Percentiles rank a stretch among this genome's conserved stretches.
Evolutionary conservation across 257 asterid genomes (phyloP).

Genomic region (Scutellaria minor): DNA sequence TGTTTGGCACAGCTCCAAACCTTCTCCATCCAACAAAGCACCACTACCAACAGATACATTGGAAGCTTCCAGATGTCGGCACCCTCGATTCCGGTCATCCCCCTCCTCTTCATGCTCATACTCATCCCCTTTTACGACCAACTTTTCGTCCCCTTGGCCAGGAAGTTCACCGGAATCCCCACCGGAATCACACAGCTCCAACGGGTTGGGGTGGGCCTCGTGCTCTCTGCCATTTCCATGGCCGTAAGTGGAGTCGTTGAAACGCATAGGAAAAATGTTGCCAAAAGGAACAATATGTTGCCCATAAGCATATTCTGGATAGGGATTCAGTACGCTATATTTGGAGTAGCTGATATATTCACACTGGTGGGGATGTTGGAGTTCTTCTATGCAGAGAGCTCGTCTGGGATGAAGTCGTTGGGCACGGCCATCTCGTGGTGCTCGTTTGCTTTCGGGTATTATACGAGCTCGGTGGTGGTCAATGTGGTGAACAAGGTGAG

Average conservation of each 20-base stretch:
- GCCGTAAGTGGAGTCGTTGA: constrained; percentile 62
- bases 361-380: constrained; percentile 69
- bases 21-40: constrained; percentile 78
- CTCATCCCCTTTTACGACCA: constrained; percentile 65
- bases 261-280: constrained; percentile 46
- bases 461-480: constrained; percentile 68
- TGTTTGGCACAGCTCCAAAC: constrained; percentile 86
- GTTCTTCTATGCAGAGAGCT: constrained; percentile 77
- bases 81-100: constrained; percentile 72
- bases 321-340: constrained; percentile 60
- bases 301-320: constrained; percentile 78
- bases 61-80: constrained; percentile 65
- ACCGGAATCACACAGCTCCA: constrained; percentile 81
- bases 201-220: constrained; percentile 66
- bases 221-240: constrained; percentile 70
- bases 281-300: constrained; percentile 1
- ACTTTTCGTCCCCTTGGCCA: constrained; percentile 55
- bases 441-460: constrained; percentile 70
- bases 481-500: constrained; percentile 64
- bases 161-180: constrained; percentile 66
- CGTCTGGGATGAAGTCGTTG: constrained; percentile 66
- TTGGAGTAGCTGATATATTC: constrained; percentile 77
- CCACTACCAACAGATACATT: constrained; percentile 61
- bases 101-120: constrained; percentile 55
- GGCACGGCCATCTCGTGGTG: constrained; percentile 76